Evolutionary conservation across 805 yeast genomes (phyloP).

Genomic region (Barnettozyma sucrosica): DNA sequence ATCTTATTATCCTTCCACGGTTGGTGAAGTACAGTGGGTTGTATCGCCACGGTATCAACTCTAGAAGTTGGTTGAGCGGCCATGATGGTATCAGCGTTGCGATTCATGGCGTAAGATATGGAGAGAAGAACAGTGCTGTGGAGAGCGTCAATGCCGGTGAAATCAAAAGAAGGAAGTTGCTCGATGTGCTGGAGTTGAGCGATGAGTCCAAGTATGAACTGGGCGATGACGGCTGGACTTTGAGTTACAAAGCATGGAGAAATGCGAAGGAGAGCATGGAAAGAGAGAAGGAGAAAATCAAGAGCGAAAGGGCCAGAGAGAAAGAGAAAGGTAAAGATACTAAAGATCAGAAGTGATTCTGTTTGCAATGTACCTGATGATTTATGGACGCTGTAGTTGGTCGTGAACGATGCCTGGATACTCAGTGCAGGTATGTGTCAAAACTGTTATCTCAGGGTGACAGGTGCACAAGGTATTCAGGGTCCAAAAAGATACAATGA

Average conservation of each 20-base stretch:
- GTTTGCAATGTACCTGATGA: not conserved
- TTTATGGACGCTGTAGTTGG: not conserved
- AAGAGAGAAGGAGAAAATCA: conserved; percentile 5
- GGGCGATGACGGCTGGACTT: conserved; percentile 14
- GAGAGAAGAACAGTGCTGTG: conserved; percentile 25
- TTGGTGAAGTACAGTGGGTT: conserved; percentile 60
- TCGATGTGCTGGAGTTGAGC: conserved; percentile 15
- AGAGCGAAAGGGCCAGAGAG: no score
- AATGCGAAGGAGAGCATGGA: conserved; percentile 13
- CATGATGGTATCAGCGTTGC: conserved; percentile 82
- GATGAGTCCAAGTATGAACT: conserved; percentile 2
- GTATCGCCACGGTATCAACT: conserved; percentile 60
- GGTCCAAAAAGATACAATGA: no score
- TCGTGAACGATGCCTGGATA: not conserved
- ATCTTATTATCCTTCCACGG: conserved; percentile 55
- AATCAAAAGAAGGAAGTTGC: conserved; percentile 21
- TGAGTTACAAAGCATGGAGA: conserved; percentile 21
- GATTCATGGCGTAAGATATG: conserved; percentile 38
- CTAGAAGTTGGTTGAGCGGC: conserved; percentile 63
- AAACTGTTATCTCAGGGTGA: not conserved
- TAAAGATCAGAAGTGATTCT: not conserved
- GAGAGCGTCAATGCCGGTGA: conserved; percentile 15
- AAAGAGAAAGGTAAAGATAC: not conserved
- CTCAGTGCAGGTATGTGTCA: not conserved
- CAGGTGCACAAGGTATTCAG: not conserved